Evolutionary conservation across 2,329 filamentous ascomycete genomes (phyloP).

Genomic region (Fusarium domesticum): DNA sequence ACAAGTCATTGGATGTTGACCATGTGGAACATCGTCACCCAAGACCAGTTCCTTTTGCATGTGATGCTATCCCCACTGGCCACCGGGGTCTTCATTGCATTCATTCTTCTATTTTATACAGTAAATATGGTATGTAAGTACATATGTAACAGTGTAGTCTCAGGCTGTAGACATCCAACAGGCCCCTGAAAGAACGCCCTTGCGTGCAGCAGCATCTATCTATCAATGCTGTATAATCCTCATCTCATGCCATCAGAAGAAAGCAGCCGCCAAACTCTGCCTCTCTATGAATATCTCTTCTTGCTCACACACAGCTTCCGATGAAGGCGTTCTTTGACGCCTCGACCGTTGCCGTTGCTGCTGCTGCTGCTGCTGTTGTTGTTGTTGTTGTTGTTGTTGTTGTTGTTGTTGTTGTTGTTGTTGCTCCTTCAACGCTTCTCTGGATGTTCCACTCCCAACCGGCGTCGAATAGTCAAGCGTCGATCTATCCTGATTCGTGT

Average conservation of each 20-base stretch:
- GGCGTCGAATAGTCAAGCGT: neutral
- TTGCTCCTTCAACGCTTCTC: neutral
- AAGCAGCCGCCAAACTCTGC: constrained; percentile 17
- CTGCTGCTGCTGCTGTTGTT: constrained; percentile 7
- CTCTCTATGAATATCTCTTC: constrained; percentile 18
- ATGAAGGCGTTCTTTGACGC: constrained; percentile 7
- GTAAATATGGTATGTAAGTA: constrained; percentile 6
- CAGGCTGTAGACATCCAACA: constrained; percentile 1
- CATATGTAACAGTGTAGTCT: constrained; percentile 4
- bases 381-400: neutral
- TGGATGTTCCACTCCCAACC: neutral
- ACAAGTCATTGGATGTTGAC: no score
- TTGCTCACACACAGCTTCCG: constrained; percentile 9
- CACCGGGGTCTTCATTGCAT: neutral
- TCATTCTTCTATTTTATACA: constrained; percentile 6
- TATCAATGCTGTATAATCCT: constrained; percentile 4
- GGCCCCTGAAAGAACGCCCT: constrained; percentile 4
- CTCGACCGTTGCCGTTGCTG: no score
- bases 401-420: neutral
- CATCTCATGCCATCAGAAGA: constrained; percentile 14
- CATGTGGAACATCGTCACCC: no score
- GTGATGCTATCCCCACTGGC: neutral
- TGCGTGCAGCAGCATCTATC: neutral
- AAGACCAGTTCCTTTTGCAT: neutral
- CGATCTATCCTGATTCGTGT: neutral